Evolutionary conservation across 73 alveolate genomes (phyloP), one percentile per base, ranked within the genome.

Genomic region (Stentor roeselii): DNA sequence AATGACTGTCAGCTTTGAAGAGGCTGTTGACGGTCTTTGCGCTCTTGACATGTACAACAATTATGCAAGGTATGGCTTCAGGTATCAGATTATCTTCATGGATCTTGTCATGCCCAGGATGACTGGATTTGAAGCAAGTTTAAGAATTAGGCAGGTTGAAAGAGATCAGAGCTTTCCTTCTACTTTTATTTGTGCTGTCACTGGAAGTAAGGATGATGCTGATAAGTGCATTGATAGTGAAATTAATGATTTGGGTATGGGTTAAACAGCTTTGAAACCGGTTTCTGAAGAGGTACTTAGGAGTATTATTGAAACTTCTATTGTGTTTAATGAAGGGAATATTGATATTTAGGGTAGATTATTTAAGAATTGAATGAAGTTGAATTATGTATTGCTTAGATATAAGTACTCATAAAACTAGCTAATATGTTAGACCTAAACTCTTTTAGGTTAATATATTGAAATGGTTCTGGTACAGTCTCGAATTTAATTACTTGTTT

Each of bases 1-100:
- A 21, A 67, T 32, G 37, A 21, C n/a, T 2, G 37, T 67, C 0
- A 67, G 37, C 34, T 21, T 27, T 21, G 80, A 67, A 2, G 27
- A 30, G 21, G 80, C 80, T 21, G 34, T 27, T 27, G 80, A 67
- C 34, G 80, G 80, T 15, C 21, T 21, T 2, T 36, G 37, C 11
- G 80, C 80, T 67, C 21, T 21, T 21, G 37, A 67, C 11, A 67
- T 67, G 80, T 67, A 67, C 34, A 40, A 67, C 27, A 32, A 21
- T 32, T 67, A 67, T 32, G 37, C 80, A 67, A 67, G 37, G 50
- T 11, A 32, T 30, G 80, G 80, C 15, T 67, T 27, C 2, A 67
- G 21, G 80, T 67, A 67, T 67, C n/a, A 67, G 37, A 32, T 67
- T 21, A 67, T 67, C 34, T 21, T 67, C 34, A 67, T 67, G 80